Percentiles rank a stretch among this genome's conserved stretches.
These are phyloP conservation scores for Trametes cinnabarina DNA, from an alignment of 768 basidiomycete species.

Conservation along the genomic window DNA sequence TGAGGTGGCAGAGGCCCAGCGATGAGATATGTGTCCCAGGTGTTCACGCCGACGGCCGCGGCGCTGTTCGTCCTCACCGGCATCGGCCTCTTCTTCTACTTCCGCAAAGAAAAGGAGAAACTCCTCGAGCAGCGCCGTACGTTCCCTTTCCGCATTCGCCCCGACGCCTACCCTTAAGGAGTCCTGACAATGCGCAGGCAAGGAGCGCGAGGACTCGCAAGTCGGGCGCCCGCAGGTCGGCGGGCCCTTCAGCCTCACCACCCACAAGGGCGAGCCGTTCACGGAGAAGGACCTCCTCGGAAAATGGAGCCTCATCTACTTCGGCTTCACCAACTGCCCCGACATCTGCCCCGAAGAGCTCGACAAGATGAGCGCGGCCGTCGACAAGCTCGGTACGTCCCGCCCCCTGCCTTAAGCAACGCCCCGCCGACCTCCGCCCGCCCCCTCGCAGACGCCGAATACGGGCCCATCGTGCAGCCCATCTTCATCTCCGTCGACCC, in stretches of 20 bases:
- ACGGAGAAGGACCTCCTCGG: constrained; percentile 83
- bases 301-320: constrained; percentile 91
- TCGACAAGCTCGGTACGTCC: constrained; percentile 67
- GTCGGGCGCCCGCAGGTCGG: constrained; percentile 88
- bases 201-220: constrained; percentile 68
- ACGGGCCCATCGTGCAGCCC: constrained; percentile 75
- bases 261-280: constrained; percentile 64
- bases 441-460: constrained; percentile 53
- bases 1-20: no score
- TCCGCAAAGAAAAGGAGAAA: constrained; percentile 80
- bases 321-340: constrained; percentile 99
- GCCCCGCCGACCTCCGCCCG: neutral
- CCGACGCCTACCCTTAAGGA: neutral
- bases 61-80: constrained; percentile 83
- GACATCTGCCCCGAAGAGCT: constrained; percentile 98
- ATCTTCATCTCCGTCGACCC: constrained; percentile 98
- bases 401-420: neutral
- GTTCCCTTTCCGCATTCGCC: constrained; percentile 19
- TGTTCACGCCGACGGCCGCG: constrained; percentile 88
- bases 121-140: constrained; percentile 73
- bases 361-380: constrained; percentile 85
- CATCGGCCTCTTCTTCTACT: constrained; percentile 81
- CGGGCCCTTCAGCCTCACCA: constrained; percentile 79
- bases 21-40: constrained; percentile 54
- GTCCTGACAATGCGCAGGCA: constrained; percentile 44